Base-by-base conservation (phyloP, 1,284 basidiomycete genomes). In the Marasmius sp. region DNA sequence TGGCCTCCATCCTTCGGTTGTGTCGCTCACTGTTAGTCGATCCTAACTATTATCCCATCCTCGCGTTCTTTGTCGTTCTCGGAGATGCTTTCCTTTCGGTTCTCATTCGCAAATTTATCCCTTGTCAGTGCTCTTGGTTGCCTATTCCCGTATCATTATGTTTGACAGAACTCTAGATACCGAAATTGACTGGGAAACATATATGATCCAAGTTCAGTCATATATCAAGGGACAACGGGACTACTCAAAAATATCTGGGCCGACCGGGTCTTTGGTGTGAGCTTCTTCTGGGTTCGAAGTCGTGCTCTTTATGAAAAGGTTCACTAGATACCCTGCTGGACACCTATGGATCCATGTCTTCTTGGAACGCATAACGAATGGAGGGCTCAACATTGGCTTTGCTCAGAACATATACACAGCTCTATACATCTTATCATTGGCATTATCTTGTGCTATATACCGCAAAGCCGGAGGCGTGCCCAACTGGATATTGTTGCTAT, bases 131-230 rank as follows among this genome's bases (percentile, higher is more conserved):
- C 27, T 27, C 27, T 53, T 22, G 55, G 58, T 58, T 57, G 53
- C n/a, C 59, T 54, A 62, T 16, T 53, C 38, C 61, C 55, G 34
- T 58, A 54, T 27, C 14, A 33, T 47, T 43, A 36, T 14, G 51
- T 51, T 48, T 33, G 52, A 48, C 27, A 39, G n/a, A 38, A 48
- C 59, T 58, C 58, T 76, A 97, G 95, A 96, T 77, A 99, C 97
- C n/a, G 97, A 99, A 77, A 99, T 99, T 70, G 97, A 99, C 77
- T 99, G 92, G 86, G 84, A 88, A 71, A 97, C 95, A 0, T 97
- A 97, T 71, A 91, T 96, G 85, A 81, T 91, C 62, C 97, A 99
- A 65, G 85, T 93, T 1, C 82, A 89, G 58, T 74, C 92, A 54
- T 96, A 93, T 75, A 70, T 92, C 51, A 83, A 86, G 51, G 97